Conservation (phyloP, 352 stramenopile species). For the Globisporangium nodosum region DNA sequence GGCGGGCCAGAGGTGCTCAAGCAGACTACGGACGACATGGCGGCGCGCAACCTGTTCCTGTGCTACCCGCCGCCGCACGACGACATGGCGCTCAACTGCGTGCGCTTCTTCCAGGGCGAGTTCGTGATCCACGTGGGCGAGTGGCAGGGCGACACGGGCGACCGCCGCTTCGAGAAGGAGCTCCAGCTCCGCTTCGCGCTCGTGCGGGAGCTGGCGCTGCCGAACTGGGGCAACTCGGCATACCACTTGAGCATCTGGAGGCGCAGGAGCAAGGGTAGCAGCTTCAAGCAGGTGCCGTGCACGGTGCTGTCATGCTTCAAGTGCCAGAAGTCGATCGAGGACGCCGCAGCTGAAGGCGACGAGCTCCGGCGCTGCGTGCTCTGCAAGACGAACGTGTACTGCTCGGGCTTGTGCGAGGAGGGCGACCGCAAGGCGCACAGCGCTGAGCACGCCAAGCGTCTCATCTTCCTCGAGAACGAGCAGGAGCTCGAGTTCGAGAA, state of each 20-base stretch:
- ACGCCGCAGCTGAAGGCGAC: conserved; percentile 30
- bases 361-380: conserved; percentile 58
- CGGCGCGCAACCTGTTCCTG: conserved; percentile 47
- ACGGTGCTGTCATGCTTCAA: conserved; percentile 32
- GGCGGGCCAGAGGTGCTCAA: conserved; percentile 53
- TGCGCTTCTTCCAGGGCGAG: conserved; percentile 59
- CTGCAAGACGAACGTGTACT: conserved; percentile 82
- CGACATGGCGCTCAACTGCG: conserved; percentile 50
- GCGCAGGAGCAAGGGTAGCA: conserved; percentile 20
- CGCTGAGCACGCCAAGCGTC: conserved; percentile 58
- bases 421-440: conserved; percentile 33
- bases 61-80: conserved; percentile 67
- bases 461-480: conserved; percentile 64
- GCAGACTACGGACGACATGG: conserved; percentile 21
- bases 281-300: neutral
- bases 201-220: conserved; percentile 46
- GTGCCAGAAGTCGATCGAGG: conserved; percentile 34
- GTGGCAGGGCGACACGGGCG: conserved; percentile 74
- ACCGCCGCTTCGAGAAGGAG: conserved; percentile 59
- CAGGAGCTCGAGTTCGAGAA: conserved; percentile 59
- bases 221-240: conserved; percentile 78
- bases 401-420: conserved; percentile 42
- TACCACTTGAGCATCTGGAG: conserved; percentile 73
- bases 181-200: conserved; percentile 49
- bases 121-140: conserved; percentile 68